A percentile compares a stretch with the other conserved stretches of the same genome.
Conservation (phyloP, 2,329 filamentous ascomycete species). For the Thielaviopsis euricoi region DNA sequence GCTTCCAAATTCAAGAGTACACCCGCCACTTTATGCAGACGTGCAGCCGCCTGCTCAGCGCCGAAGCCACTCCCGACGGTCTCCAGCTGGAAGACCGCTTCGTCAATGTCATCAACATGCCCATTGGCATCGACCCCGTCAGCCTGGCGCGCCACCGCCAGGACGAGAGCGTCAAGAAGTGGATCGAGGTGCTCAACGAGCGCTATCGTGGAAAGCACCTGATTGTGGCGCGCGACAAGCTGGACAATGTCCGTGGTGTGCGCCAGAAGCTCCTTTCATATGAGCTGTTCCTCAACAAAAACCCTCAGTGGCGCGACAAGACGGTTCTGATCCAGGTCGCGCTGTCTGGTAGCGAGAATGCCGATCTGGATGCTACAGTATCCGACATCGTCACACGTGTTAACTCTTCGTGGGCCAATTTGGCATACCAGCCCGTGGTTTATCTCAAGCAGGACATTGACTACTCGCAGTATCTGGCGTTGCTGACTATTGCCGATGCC, state of each 20-base stretch:
- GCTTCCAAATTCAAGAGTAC: constrained; percentile 89
- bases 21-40: constrained; percentile 89
- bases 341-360: constrained; percentile 74
- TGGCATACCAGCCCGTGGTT: constrained; percentile 82
- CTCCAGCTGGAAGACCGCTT: constrained; percentile 86
- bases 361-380: constrained; percentile 72
- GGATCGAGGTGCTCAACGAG: constrained; percentile 66
- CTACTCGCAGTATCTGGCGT: constrained; percentile 81
- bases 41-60: constrained; percentile 77
- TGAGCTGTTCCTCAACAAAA: constrained; percentile 85
- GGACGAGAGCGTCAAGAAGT: constrained; percentile 56
- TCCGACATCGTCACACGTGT: constrained; percentile 90
- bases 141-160: constrained; percentile 56
- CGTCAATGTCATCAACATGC: constrained; percentile 68
- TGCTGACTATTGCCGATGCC: constrained; percentile 77
- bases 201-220: constrained; percentile 77
- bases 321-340: constrained; percentile 90
- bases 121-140: constrained; percentile 81
- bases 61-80: constrained; percentile 77
- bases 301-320: constrained; percentile 76
- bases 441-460: constrained; percentile 92
- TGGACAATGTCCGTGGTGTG: constrained; percentile 82
- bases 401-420: constrained; percentile 77
- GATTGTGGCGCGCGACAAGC: constrained; percentile 85
- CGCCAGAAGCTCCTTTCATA: constrained; percentile 85